Conservation (phyloP, 805 yeast genomes). For the Wickerhamiella shivajii region DNA sequence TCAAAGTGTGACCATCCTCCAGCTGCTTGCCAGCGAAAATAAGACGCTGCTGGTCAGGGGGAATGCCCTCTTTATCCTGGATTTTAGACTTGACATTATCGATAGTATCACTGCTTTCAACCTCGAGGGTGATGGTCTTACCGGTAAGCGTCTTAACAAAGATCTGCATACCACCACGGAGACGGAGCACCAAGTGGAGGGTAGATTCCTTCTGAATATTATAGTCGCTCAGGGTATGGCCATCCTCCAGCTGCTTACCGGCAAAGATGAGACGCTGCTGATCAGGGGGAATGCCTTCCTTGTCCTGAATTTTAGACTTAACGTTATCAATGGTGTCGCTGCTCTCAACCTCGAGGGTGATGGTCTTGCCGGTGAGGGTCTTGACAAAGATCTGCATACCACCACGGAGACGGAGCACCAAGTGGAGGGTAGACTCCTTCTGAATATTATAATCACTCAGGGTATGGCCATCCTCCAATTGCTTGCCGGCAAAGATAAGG, state of each 20-base stretch:
- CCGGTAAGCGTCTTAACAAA: constrained; percentile 83
- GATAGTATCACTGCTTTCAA: constrained; percentile 87
- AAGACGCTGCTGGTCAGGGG: constrained; percentile 91
- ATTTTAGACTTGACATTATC: constrained; percentile 90
- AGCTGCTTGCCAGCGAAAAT: constrained; percentile 93
- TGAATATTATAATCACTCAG: constrained; percentile 90
- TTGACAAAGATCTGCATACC: constrained; percentile 86
- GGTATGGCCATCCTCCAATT: constrained; percentile 91
- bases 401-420: constrained; percentile 81
- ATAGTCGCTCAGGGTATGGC: constrained; percentile 85
- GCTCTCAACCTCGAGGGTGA: constrained; percentile 78
- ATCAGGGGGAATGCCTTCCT: constrained; percentile 94
- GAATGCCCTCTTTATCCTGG: constrained; percentile 93
- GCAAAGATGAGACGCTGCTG: constrained; percentile 91
- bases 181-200: constrained; percentile 65
- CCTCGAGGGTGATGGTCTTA: constrained; percentile 77
- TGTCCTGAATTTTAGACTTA: constrained; percentile 85
- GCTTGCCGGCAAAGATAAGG: constrained; percentile 91
- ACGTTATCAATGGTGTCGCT: constrained; percentile 91
- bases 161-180: constrained; percentile 71
- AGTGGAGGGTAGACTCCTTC: constrained; percentile 78
- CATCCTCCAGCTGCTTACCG: constrained; percentile 91
- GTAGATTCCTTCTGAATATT: constrained; percentile 91
- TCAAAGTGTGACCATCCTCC: constrained; percentile 86
- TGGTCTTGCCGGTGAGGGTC: constrained; percentile 96